These are phyloP conservation scores for Albophoma yamanashiensis DNA, from an alignment of 2,329 filamentous ascomycete genomes.

Conservation along the genomic window DNA sequence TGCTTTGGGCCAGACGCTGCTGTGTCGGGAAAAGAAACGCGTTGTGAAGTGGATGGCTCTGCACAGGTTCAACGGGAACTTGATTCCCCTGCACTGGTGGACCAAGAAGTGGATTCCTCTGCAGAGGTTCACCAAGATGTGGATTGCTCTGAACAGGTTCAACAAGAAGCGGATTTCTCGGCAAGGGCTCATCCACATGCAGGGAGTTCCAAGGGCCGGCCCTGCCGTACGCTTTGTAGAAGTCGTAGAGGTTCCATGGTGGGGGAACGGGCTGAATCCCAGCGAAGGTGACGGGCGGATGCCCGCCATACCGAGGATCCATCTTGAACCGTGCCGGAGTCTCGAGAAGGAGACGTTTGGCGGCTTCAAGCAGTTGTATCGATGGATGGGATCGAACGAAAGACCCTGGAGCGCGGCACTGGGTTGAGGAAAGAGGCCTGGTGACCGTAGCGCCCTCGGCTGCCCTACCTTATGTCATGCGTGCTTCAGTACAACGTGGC, in stretches of 20 bases:
- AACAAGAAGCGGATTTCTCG: too few species aligned
- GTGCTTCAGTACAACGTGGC: not conserved
- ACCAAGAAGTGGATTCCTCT: too few species aligned
- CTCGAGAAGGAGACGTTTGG: not conserved
- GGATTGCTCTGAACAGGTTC: too few species aligned
- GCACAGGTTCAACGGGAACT: not conserved
- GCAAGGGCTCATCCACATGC: too few species aligned
- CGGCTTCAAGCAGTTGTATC: not conserved
- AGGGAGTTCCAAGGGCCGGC: too few species aligned
- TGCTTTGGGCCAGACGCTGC: not conserved
- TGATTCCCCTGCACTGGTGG: too few species aligned
- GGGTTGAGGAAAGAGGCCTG: not conserved
- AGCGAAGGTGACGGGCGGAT: not conserved
- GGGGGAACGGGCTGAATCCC: not conserved
- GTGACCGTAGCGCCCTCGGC: not conserved
- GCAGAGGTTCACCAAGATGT: too few species aligned
- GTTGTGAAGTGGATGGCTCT: constrained; percentile 18
- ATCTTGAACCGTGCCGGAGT: not conserved
- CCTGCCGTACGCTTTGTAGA: constrained; percentile 14
- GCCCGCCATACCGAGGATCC: constrained; percentile 3
- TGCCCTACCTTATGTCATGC: too few species aligned
- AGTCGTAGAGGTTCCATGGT: constrained; percentile 17
- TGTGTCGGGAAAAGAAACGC: constrained; percentile 1
- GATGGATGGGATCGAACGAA: not conserved
- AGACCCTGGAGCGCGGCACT: not conserved